A percentile compares a stretch with the other conserved stretches of the same genome.
Evolutionary conservation across 129 eudicot genomes (phyloP).

Genomic region (Ambrosia trifida): DNA sequence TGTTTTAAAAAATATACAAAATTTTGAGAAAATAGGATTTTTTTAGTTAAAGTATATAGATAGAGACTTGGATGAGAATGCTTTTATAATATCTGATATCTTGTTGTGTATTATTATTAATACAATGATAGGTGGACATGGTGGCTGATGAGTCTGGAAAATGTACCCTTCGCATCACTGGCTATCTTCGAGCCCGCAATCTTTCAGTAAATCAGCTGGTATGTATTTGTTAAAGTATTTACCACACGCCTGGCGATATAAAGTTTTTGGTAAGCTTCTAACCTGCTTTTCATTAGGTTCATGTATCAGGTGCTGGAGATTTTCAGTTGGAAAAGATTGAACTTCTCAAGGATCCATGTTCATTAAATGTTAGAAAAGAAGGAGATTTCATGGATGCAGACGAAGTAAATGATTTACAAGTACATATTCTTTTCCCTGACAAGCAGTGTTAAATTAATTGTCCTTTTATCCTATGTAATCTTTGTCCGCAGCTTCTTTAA

Average conservation of each 20-base stretch:
- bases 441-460: neutral
- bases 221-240: neutral
- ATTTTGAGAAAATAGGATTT: too few relatives aligned
- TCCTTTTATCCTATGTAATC: neutral
- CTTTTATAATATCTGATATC: neutral
- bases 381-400: constrained; percentile 86
- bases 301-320: constrained; percentile 96
- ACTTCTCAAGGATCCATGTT: constrained; percentile 78
- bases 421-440: constrained; percentile 18
- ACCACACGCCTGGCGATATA: neutral
- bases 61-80: too few relatives aligned
- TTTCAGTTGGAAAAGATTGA: constrained; percentile 82
- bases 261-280: constrained; percentile 20
- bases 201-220: constrained; percentile 95
- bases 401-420: constrained; percentile 52
- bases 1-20: too few relatives aligned
- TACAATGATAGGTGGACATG: constrained; percentile 61
- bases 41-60: too few relatives aligned
- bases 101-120: neutral
- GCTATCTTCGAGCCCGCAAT: constrained; percentile 80
- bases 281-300: constrained; percentile 63
- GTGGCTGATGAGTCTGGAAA: constrained; percentile 55
- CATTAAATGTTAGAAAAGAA: constrained; percentile 70
- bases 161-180: constrained; percentile 72
- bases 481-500: neutral